Base-by-base conservation (phyloP, 176 grass and related monocot species). In the Musa beccarii region DNA sequence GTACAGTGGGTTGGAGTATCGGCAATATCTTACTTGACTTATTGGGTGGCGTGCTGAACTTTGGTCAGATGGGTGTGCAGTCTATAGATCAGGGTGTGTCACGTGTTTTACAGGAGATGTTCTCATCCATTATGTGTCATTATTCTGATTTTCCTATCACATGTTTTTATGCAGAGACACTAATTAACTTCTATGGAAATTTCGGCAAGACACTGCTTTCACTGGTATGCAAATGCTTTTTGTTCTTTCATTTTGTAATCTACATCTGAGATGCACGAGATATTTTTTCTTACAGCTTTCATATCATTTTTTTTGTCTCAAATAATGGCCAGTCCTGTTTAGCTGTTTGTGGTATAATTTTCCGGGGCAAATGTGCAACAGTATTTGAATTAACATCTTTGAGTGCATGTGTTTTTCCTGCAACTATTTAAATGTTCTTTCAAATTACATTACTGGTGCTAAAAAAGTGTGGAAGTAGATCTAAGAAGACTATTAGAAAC, bases 11-110 rank as follows among this genome's bases (percentile, higher is more conserved):
- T 67, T 97, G 94, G 94, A 97, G 94, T 73, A 90, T 97, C 80
- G 94, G 94, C 43, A 97, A 97, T 72, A 97, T 97, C 61, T 80
- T 97, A 77, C 94, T 97, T 79, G 94, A 97, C 73, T 81, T 97
- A 63, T 61, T 78, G 13, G 94, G 94, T 65, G 94, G 90, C 4
- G 23, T 97, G 52, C 79, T 97, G 43, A 97, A 93, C 70, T 97
- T 97, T 85, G 79, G 85, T 82, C 94, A 97, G 83, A 80, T 97
- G 88, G 94, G 94, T 63, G 86, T 91, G 56, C 94, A 93, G 80
- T 91, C 94, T 53, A 93, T 97, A 78, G 94, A 97, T 84, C 90
- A 97, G 82, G 52, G 94, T 93, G 78, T 68, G 90, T 22, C 72
- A 12, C 53, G 80, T 79, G 7, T 73, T 69, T 1, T 24, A 62